Evolutionary conservation across 805 yeast genomes (phyloP), one percentile per base, ranked within the genome.

Genomic region (Kazachstania kunashirensis): DNA sequence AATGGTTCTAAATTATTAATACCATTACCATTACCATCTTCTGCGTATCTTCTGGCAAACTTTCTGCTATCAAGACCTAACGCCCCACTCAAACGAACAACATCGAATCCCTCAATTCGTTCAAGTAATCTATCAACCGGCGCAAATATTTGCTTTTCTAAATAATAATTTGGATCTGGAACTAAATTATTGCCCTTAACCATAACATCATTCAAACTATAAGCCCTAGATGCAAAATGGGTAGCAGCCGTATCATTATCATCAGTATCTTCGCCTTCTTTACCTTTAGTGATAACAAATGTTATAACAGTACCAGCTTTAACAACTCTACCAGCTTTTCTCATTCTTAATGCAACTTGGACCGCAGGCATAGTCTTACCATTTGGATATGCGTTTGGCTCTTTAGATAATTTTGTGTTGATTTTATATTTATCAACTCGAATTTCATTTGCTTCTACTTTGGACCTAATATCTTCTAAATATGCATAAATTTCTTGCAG

Each of bases 251-350:
- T 20, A 15, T 33, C 29, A 15, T 34, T 36, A 15, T 29, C 50
- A 5, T 40, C 30, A 3, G 37, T 34, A 11, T 36, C 47, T 3
- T 60, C 65, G 26, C 65, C 72, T 20, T 61, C 62, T 4, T 63
- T 42, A 26, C 45, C 42, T 31, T 55, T 70, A 1, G 94, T 75
- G 24, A 92, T 78, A 30, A 92, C 81, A 63, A 71, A 92, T 0
- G 96, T 81, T 26, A 92, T 79, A 33, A 92, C 96, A 48, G 80
- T 81, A 15, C 95, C 95, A 0, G 94, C 94, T 45, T 78, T 79
- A 34, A 92, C 73, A 25, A 82, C 79, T 50, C 86, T 88, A 24
- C 97, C 96, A 42, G 77, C 79, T n/a, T 71, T 73, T 46, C 83
- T 66, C 60, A 84, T 67, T 48, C 92, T 70, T 41, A 84, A 63